Evolutionary conservation across 2,329 filamentous ascomycete genomes (phyloP), one percentile per base, ranked within the genome.

Genomic region (Alternaria solani): DNA sequence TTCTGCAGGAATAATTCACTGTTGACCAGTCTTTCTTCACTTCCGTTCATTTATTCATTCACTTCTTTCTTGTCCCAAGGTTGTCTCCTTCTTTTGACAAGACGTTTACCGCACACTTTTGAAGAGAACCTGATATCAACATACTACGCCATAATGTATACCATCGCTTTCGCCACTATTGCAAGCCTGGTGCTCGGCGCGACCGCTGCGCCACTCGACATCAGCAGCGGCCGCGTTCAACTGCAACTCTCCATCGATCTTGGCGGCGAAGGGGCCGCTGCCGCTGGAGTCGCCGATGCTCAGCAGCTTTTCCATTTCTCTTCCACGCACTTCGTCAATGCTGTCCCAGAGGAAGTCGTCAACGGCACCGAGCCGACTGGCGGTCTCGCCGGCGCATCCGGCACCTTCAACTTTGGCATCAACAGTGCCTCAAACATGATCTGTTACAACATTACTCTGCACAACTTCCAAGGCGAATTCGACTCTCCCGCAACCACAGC

Each of bases 401-500:
- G 84, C 18, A 75, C 78, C 60, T 87, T 83, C 80, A 80, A 82
- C 69, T 84, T 82, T 67, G 84, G 83, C 59, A 81, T 87, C 75
- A 86, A 86, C 78, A 79, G 78, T 28, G 62, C 75, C 14, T 60
- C 70, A 41, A 76, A 81, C 70, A 70, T 75, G 64, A 80, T 81
- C 70, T 81, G 80, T 74, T 81, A 79, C 72, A 83, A 86, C 76
- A 86, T 87, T 72, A 84, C 80, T 34, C 75, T 87, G 44, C 69
- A 78, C 57, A 79, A 78, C 64, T 83, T 87, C 78, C 75, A 77
- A 30, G 85, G 85, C 56, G 78, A 83, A 2, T 87, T 84, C 72
- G 71, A 81, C 64, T 86, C 84, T 3, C 80, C 81, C 0, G 85
- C 85, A 38, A 70, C 69, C 28, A 86, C 84, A 2, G 84, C 85